Evolutionary conservation across 495 filamentous ascomycete genomes (phyloP), one percentile per base, ranked within the genome.

Genomic region (Podospora pseudocomata): DNA sequence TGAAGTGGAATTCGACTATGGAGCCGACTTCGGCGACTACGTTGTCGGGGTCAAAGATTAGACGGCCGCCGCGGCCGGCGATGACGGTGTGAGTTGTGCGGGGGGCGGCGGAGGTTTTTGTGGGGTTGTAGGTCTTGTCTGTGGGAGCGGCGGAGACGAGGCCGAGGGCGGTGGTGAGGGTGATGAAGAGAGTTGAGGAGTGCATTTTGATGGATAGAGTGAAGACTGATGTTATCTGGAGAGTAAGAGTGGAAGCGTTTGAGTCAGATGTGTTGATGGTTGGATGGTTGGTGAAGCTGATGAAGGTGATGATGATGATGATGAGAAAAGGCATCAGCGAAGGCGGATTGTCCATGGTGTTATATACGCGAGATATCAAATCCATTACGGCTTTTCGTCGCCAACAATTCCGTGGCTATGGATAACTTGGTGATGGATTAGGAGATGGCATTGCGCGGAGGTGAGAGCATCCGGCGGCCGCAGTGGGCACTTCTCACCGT

Each of bases 1-100:
- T 83, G 78, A 86, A 90, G 68, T 86, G 79, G 70, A 85, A 89
- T 39, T 85, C 78, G 64, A 90, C 71, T 5, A 81, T 66, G 65
- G 85, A 83, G 28, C 86, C 87, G 4, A 80, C 71, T 5, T 79
- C 75, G 3, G 86, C 87, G 3, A 77, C 78, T 67, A 87, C 73
- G 63, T 77, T 83, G 60, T 84, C 75, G 3, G 87, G 87, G 5
- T 79, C 78, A 73, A 85, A 90, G 34, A 73, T 73, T 60, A 76
- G 72, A 13, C 39, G 39, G 4, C 83, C 85, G 60, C 75, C 70
- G 0, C 78, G 71, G 56, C 86, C 87, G 39, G 86, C 87, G 32
- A 80, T 69, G 63, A 88, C 72, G 5, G 81, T 84, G 69, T 86
- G 83, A 5, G 80, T 85, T 18, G 70, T 65, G 53, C 73, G 71